Percentiles rank a stretch among this genome's conserved stretches.
Conservation (phyloP, 1,284 basidiomycete species). For the Leccinum subrobustum region DNA sequence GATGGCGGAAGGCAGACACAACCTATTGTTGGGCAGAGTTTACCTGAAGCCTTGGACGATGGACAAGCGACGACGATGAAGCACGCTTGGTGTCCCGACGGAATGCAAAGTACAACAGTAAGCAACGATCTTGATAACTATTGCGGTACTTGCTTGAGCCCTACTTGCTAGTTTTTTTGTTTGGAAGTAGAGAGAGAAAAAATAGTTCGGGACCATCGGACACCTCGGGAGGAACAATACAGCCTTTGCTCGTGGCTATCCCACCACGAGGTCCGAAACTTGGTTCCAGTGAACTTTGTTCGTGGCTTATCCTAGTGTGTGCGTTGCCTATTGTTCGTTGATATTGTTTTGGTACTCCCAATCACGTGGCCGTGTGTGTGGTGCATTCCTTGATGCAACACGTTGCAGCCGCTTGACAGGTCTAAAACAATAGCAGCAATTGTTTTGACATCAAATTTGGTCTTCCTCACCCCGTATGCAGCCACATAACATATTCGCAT, state of each 20-base stretch:
- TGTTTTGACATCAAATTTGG: constrained; percentile 26
- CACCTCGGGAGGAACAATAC: constrained; percentile 18
- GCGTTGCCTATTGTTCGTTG: constrained; percentile 23
- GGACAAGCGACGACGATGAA: constrained; percentile 9
- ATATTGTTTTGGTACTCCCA: neutral
- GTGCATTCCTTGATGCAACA: neutral
- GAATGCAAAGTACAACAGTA: constrained; percentile 2
- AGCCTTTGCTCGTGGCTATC: constrained; percentile 8
- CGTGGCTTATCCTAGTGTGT: neutral
- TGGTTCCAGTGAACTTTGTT: constrained; percentile 14
- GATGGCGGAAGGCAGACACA: constrained; percentile 34
- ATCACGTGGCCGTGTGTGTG: constrained; percentile 23
- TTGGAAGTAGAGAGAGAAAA: neutral
- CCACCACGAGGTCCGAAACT: neutral
- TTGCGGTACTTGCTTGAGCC: neutral
- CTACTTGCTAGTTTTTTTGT: constrained; percentile 1
- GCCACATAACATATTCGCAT: constrained; percentile 7
- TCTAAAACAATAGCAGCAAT: constrained; percentile 11
- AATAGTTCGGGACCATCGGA: neutral
- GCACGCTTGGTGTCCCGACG: neutral
- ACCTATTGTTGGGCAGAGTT: constrained; percentile 30
- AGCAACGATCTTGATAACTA: constrained; percentile 5
- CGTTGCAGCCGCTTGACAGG: neutral
- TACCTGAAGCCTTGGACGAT: constrained; percentile 27
- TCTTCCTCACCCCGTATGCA: constrained; percentile 3